A percentile compares a stretch with the other conserved stretches of the same genome.
phyloP scores from a whole-genome alignment of 305 asterid species.

The Petunia hybrid region DNA sequence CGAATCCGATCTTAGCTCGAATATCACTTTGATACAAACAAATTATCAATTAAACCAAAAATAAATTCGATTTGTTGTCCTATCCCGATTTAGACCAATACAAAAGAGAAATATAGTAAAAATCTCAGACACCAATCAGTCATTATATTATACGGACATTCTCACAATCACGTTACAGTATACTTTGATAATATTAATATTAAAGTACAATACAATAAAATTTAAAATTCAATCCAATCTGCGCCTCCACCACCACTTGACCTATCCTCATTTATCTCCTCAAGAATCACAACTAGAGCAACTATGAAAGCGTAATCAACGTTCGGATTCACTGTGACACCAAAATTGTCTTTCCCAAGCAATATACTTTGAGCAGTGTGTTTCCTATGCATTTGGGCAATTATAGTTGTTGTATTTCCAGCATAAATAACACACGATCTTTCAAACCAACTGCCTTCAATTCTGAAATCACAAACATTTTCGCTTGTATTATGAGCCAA shows the following conservation, averaged over 20 bases:
- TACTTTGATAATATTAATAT: no score
- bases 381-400: slow-evolving; percentile 87
- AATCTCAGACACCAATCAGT: no score
- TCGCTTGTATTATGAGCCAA: slow-evolving; percentile 56
- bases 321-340: slow-evolving; percentile 79
- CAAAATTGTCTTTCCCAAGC: slow-evolving; percentile 72
- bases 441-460: slow-evolving; percentile 73
- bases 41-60: no score
- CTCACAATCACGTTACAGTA: no score
- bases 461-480: slow-evolving; percentile 59
- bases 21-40: no score
- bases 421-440: slow-evolving; percentile 62
- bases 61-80: no score
- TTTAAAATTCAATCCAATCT: no score
- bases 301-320: slow-evolving; percentile 86
- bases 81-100: no score
- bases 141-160: no score
- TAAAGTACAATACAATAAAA: no score
- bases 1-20: no score
- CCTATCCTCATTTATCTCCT: slow-evolving; percentile 70
- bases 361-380: slow-evolving; percentile 67
- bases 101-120: no score
- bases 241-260: neutral
- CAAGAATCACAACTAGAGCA: slow-evolving; percentile 74
- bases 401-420: slow-evolving; percentile 55